phyloP scores from a whole-genome alignment of 148 eudicot species.

The Agrostemma githago region DNA sequence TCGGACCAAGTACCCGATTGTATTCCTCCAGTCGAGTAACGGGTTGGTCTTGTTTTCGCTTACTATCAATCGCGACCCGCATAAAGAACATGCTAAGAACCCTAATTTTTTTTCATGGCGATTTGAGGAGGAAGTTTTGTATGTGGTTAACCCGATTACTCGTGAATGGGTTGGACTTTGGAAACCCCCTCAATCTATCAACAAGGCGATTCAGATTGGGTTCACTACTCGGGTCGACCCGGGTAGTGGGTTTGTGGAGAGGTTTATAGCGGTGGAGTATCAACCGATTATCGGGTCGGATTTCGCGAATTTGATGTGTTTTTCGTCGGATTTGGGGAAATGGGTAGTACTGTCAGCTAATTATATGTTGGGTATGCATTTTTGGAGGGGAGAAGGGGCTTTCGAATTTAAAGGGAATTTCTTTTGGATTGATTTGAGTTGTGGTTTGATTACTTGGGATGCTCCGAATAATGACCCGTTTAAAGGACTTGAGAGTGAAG shows the following conservation, averaged over 20 bases:
- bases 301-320: not conserved
- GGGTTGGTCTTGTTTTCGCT: conserved; percentile 5
- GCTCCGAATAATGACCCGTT: not conserved
- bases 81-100: not conserved
- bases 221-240: not conserved
- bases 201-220: not conserved
- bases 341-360: not conserved
- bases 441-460: conserved; percentile 15
- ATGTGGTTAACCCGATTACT: conserved; percentile 14
- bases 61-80: not conserved
- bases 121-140: not conserved
- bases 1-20: not conserved
- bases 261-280: conserved; percentile 6
- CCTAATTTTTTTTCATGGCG: not conserved
- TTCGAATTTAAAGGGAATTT: conserved; percentile 5
- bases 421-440: conserved; percentile 7
- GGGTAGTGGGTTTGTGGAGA: not conserved
- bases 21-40: conserved; percentile 2
- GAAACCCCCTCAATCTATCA: not conserved
- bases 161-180: not conserved
- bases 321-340: conserved; percentile 10
- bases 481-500: not conserved
- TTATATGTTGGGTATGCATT: not conserved
- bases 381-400: not conserved
- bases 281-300: not conserved